Percentiles rank a stretch among this genome's conserved stretches.
phyloP scores from a whole-genome alignment of 352 stramenopile species.

The Phytophthora crassamura region DNA sequence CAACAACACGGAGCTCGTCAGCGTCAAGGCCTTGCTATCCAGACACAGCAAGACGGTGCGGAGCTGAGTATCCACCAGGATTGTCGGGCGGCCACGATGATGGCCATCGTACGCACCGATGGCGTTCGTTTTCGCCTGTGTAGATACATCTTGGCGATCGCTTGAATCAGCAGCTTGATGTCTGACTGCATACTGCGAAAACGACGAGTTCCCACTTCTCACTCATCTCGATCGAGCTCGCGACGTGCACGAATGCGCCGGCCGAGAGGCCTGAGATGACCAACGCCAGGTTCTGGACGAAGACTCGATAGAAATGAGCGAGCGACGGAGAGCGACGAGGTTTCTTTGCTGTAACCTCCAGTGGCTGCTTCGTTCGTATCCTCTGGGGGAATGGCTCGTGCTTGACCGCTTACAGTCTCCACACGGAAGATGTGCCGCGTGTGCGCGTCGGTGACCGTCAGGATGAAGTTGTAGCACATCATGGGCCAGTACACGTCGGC shows the following conservation, averaged over 20 bases:
- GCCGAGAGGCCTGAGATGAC: conserved; percentile 27
- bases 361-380: conserved; percentile 2
- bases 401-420: conserved; percentile 21
- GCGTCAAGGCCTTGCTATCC: conserved; percentile 22
- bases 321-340: conserved; percentile 13
- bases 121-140: conserved; percentile 17
- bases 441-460: conserved; percentile 26
- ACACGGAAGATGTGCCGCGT: conserved; percentile 27
- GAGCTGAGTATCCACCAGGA: conserved; percentile 40
- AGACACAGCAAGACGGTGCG: conserved; percentile 35
- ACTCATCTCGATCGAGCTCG: conserved; percentile 22
- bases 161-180: conserved; percentile 31
- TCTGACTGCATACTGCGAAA: conserved; percentile 27
- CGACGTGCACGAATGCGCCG: conserved; percentile 31
- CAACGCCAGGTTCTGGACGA: conserved; percentile 30
- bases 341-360: background rate
- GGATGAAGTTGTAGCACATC: conserved; percentile 35
- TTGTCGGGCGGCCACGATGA: conserved; percentile 33
- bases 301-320: conserved; percentile 16
- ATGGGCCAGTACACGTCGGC: conserved; percentile 28
- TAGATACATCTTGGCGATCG: conserved; percentile 30
- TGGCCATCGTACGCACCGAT: conserved; percentile 30
- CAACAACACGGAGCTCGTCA: conserved; percentile 22
- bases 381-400: conserved; percentile 8
- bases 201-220: conserved; percentile 26